Conservation (phyloP, 2,329 filamentous ascomycete species). For the Aspergillus ochraceoroseus region DNA sequence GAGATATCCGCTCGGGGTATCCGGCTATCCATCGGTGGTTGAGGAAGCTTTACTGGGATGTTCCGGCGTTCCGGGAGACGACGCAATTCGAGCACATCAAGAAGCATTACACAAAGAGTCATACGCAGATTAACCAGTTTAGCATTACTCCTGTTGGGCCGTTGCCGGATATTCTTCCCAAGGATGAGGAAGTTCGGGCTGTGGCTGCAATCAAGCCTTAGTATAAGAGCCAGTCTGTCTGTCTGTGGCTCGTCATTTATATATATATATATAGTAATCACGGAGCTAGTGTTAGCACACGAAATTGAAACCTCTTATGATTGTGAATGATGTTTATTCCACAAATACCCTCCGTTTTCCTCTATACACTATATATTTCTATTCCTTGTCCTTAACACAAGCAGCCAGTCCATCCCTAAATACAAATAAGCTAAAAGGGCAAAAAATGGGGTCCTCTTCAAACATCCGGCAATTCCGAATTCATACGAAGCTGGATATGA, state of each 20-base stretch:
- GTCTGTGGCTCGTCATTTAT: background rate
- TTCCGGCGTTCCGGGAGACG: slow-evolving; percentile 70
- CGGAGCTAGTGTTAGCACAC: too few species aligned
- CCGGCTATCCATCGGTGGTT: slow-evolving; percentile 77
- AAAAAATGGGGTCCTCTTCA: background rate
- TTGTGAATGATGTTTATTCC: too few species aligned
- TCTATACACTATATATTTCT: slow-evolving; percentile 16
- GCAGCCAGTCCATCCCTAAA: slow-evolving; percentile 7
- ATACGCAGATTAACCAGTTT: slow-evolving; percentile 60
- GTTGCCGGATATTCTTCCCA: slow-evolving; percentile 70
- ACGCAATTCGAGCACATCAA: slow-evolving; percentile 96
- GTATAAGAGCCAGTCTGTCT: too few species aligned
- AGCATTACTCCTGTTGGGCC: slow-evolving; percentile 82
- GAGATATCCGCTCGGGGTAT: slow-evolving; percentile 79
- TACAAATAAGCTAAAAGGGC: slow-evolving; percentile 15
- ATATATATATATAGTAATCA: slow-evolving; percentile 3
- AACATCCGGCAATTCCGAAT: slow-evolving; percentile 4
- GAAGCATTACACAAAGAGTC: slow-evolving; percentile 65
- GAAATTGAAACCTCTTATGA: too few species aligned
- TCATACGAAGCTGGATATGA: slow-evolving; percentile 14
- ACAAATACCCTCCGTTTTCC: slow-evolving; percentile 7
- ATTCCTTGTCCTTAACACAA: slow-evolving; percentile 5
- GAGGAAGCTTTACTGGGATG: slow-evolving; percentile 76
- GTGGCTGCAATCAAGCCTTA: slow-evolving; percentile 14
- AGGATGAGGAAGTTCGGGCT: slow-evolving; percentile 67